Percentiles rank a stretch among this genome's conserved stretches.
Evolutionary conservation across 2,329 filamentous ascomycete genomes (phyloP).

Genomic region (Beauveria scarabaeidicola): DNA sequence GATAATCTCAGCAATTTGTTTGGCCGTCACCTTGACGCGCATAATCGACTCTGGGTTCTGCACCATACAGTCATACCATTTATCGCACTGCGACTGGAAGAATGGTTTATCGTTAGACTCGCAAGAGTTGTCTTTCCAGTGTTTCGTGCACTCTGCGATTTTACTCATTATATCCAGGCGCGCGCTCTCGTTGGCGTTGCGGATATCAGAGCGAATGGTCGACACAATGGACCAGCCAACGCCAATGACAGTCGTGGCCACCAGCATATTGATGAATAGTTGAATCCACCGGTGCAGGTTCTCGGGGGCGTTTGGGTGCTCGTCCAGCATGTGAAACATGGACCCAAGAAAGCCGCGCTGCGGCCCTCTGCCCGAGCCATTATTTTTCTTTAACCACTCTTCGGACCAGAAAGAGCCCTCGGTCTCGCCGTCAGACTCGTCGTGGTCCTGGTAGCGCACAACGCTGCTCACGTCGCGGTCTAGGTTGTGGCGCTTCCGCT

Average conservation of each 20-base stretch:
- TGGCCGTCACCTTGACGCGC: constrained; percentile 70
- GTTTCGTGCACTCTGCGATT: constrained; percentile 62
- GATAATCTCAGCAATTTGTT: constrained; percentile 85
- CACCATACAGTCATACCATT: constrained; percentile 84
- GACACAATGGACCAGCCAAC: constrained; percentile 60
- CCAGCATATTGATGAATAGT: constrained; percentile 54
- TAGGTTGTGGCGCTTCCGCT: constrained; percentile 42
- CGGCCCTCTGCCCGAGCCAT: constrained; percentile 12
- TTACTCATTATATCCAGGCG: constrained; percentile 62
- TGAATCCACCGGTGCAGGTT: constrained; percentile 53
- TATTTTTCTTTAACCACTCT: constrained; percentile 18
- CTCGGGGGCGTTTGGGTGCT: constrained; percentile 50
- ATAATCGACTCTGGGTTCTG: constrained; percentile 72
- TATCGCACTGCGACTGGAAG: constrained; percentile 61
- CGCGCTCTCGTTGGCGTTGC: constrained; percentile 60
- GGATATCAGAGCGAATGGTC: constrained; percentile 67
- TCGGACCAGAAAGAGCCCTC: constrained; percentile 28
- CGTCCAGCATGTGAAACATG: constrained; percentile 44
- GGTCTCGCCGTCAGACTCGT: constrained; percentile 42
- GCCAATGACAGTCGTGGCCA: constrained; percentile 50
- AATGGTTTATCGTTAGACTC: constrained; percentile 58
- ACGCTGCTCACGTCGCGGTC: constrained; percentile 46
- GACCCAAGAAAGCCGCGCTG: constrained; percentile 28
- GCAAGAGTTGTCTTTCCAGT: constrained; percentile 73
- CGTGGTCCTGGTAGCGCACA: constrained; percentile 33